Percentiles rank a stretch among this genome's conserved stretches.
These are phyloP conservation scores for Sarcomyxa edulis DNA, from an alignment of 768 basidiomycete species.

Conservation along the genomic window DNA sequence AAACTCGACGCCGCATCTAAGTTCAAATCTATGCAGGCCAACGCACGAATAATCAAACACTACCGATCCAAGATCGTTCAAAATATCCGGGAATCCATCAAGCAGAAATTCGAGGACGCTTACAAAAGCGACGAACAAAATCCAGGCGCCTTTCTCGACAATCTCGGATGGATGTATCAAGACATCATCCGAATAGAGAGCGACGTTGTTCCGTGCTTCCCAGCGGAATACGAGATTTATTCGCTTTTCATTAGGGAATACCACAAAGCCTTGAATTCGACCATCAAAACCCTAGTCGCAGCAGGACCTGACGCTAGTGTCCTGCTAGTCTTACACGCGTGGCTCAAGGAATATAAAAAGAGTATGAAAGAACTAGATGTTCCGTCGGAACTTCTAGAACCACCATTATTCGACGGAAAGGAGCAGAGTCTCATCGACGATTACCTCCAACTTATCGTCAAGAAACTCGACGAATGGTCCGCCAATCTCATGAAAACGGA, in stretches of 20 bases:
- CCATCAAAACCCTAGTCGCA: slow-evolving; percentile 63
- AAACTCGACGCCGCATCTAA: slow-evolving; percentile 91
- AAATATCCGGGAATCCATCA: slow-evolving; percentile 73
- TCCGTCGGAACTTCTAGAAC: slow-evolving; percentile 75
- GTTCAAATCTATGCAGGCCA: slow-evolving; percentile 90
- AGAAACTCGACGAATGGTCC: slow-evolving; percentile 97
- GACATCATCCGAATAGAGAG: slow-evolving; percentile 91
- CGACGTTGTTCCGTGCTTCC: slow-evolving; percentile 88
- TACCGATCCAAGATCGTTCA: slow-evolving; percentile 88
- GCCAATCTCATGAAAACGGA: slow-evolving; percentile 91
- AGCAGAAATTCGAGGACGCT: slow-evolving; percentile 61
- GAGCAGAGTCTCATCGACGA: slow-evolving; percentile 93
- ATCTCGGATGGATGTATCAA: slow-evolving; percentile 87
- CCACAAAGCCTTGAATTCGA: slow-evolving; percentile 77
- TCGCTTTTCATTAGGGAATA: slow-evolving; percentile 81
- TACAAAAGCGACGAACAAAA: slow-evolving; percentile 59
- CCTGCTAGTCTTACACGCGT: slow-evolving; percentile 80
- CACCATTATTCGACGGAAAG: slow-evolving; percentile 91
- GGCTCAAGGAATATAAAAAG: slow-evolving; percentile 94
- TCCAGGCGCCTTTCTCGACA: slow-evolving; percentile 69
- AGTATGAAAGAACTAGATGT: slow-evolving; percentile 94
- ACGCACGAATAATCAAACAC: slow-evolving; percentile 90
- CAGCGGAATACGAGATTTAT: slow-evolving; percentile 87
- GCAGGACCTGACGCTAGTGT: slow-evolving; percentile 85
- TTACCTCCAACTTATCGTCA: slow-evolving; percentile 88